Evolutionary conservation across 805 yeast genomes (phyloP), one percentile per base, ranked within the genome.

Genomic region (Allodekkera sacchari): DNA sequence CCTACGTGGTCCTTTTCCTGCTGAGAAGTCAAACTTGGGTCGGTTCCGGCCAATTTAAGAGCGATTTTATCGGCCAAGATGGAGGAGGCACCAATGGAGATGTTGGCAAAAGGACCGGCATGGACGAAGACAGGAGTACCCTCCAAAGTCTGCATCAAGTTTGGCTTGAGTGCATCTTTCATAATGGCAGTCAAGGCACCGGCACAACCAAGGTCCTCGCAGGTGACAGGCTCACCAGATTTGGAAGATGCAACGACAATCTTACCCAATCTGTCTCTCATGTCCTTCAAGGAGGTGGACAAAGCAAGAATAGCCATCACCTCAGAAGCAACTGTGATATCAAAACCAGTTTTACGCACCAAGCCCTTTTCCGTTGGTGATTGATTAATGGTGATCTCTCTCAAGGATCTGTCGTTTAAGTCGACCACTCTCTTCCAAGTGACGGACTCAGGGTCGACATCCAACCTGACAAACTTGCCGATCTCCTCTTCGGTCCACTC

Each of bases 61-160:
- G 95, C 98, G 60, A 89, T 74, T 56, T 77, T 77, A 57, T 89
- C 98, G 35, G 97, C 96, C 35, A 89, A 64, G 12, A 89, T 88
- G 9, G 96, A 88, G 22, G 89, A 83, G 10, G 96, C 96, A 48
- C 98, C 98, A 54, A 89, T 89, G 21, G 95, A 83, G 43, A 89
- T 89, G 62, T 89, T 89, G 44, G 97, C 97, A 57, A 89, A 89
- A 18, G 97, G 97, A 41, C 97, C 97, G 25, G 96, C 96, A 55
- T 89, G 97, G 13, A 89, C 95, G 51, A 89, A 77, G 17, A 89
- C 97, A 5, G 97, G 97, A 6, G 96, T 88, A 38, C 97, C 97
- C 62, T 89, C 96, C 39, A 89, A 70, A 31, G 96, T 84, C 62
- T 89, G 97, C 97, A 89, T 89, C 55, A 89, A 61, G 55, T 84